Conservation (phyloP, 257 asterid species). For the Rubia yunnanensis region DNA sequence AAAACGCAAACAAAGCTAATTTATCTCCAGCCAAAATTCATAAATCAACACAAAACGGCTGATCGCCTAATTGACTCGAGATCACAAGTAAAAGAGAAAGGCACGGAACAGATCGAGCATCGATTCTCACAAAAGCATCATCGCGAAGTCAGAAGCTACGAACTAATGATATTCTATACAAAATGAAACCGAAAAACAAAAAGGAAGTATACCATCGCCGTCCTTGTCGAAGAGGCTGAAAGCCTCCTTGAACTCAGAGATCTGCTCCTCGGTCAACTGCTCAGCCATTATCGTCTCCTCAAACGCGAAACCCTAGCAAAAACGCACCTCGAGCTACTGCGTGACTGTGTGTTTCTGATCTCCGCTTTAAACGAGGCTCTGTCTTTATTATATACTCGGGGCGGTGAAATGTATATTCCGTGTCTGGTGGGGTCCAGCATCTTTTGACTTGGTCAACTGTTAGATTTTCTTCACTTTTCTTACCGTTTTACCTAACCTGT, state of each 20-base stretch:
- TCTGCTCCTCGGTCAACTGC: conserved; percentile 32
- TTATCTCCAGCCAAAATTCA: not conserved
- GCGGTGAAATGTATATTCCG: not conserved
- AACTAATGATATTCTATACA: not conserved
- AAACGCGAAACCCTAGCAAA: conserved; percentile 2
- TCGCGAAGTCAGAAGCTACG: not conserved
- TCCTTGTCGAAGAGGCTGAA: conserved; percentile 36
- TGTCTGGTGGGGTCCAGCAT: conserved; percentile 1
- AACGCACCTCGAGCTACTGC: not conserved
- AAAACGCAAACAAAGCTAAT: not conserved
- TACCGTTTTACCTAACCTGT: not conserved
- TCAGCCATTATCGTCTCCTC: conserved; percentile 20
- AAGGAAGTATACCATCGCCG: conserved; percentile 23
- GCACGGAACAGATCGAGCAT: conserved; percentile 3
- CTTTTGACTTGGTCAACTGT: not conserved
- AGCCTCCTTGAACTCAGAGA: conserved; percentile 37
- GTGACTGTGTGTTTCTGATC: conserved; percentile 2
- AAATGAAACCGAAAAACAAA: not conserved
- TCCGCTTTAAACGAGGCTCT: not conserved
- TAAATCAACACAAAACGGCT: not conserved
- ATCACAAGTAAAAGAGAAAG: not conserved
- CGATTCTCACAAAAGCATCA: not conserved
- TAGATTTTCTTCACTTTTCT: not conserved
- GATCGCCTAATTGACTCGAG: not conserved
- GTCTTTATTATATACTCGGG: not conserved